phyloP scores from a whole-genome alignment of 2,329 filamentous ascomycete genomes.

The Penicillium sp. region DNA sequence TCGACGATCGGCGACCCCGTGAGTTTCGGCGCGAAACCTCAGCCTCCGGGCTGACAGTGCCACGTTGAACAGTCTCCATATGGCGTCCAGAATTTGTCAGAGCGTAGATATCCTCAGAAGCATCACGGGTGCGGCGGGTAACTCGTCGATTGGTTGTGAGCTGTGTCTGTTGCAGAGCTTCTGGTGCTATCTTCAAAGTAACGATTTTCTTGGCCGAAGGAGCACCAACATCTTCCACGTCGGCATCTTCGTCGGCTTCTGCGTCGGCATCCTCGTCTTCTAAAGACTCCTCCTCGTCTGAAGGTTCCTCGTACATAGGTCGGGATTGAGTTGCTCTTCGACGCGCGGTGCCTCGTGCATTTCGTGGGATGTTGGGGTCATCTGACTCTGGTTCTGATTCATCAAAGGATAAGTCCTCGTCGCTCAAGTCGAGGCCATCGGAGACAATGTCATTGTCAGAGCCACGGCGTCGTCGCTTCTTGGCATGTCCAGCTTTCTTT shows the following conservation, averaged over 20 bases:
- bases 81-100: constrained; percentile 64
- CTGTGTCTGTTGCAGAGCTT: constrained; percentile 33
- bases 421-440: constrained; percentile 41
- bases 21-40: constrained; percentile 26
- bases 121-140: constrained; percentile 63
- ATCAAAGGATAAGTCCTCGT: constrained; percentile 48
- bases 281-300: constrained; percentile 36
- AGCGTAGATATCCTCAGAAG: constrained; percentile 60
- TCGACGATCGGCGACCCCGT: constrained; percentile 40
- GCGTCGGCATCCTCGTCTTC: constrained; percentile 25
- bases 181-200: constrained; percentile 34
- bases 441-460: constrained; percentile 51
- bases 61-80: constrained; percentile 57
- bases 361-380: constrained; percentile 52
- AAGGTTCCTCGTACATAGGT: constrained; percentile 61
- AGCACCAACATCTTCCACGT: constrained; percentile 23
- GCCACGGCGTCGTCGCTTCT: constrained; percentile 48
- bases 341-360: constrained; percentile 61
- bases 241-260: constrained; percentile 23
- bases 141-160: constrained; percentile 52
- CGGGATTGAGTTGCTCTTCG: constrained; percentile 58
- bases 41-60: constrained; percentile 57
- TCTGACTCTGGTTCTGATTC: constrained; percentile 49
- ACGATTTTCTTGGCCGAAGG: constrained; percentile 31
- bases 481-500: constrained; percentile 38